Percentiles rank a stretch among this genome's conserved stretches.
Conservation (phyloP, 306 rosid genomes). For the Comarum palustre region DNA sequence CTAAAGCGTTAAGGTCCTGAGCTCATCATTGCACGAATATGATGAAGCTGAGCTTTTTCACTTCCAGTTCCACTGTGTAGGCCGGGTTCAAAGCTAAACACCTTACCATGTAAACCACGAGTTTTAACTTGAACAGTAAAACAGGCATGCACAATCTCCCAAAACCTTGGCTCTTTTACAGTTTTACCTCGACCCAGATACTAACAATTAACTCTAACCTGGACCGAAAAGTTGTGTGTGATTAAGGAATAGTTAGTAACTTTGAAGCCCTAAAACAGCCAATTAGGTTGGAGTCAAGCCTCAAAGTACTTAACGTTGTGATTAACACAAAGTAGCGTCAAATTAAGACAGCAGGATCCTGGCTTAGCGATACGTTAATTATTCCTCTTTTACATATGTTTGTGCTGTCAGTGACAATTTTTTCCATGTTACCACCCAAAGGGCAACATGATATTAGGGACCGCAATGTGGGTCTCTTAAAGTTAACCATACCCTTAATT, state of each 20-base stretch:
- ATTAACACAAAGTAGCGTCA: constrained; percentile 23
- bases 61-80: constrained; percentile 18
- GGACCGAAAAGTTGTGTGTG: constrained; percentile 41
- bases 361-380: constrained; percentile 54
- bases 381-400: constrained; percentile 42
- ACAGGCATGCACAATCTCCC: constrained; percentile 31
- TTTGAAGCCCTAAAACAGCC: constrained; percentile 35
- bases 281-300: constrained; percentile 44
- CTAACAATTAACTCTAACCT: not conserved
- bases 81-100: constrained; percentile 21
- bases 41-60: constrained; percentile 30
- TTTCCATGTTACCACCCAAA: constrained; percentile 57
- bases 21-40: constrained; percentile 53
- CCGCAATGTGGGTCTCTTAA: constrained; percentile 63
- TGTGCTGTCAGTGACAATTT: constrained; percentile 51
- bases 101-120: constrained; percentile 34
- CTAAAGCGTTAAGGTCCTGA: constrained; percentile 29
- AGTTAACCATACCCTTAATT: constrained; percentile 53
- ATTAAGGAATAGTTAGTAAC: constrained; percentile 2
- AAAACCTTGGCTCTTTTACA: constrained; percentile 20
- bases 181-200: constrained; percentile 24
- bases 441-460: constrained; percentile 65
- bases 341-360: constrained; percentile 56
- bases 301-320: constrained; percentile 12
- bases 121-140: not conserved